Percentiles rank a stretch among this genome's conserved stretches.
These are phyloP conservation scores for Phytopythium litorale DNA, from an alignment of 352 stramenopile genomes.

Conservation along the genomic window DNA sequence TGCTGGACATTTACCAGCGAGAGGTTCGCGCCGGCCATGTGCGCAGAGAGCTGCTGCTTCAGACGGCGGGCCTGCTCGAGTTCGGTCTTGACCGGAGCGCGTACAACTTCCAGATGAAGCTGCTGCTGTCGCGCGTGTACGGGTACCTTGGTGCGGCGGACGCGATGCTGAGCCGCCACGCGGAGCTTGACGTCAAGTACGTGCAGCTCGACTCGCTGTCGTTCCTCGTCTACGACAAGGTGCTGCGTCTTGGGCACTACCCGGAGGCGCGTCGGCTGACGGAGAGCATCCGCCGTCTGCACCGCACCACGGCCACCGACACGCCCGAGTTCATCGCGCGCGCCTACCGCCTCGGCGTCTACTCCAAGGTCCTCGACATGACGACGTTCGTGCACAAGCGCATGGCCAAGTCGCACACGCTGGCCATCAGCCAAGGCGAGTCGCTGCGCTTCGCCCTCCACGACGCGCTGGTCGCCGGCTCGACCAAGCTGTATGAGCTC, in stretches of 20 bases:
- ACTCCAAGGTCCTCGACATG: slow-evolving; percentile 85
- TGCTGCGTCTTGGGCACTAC: slow-evolving; percentile 61
- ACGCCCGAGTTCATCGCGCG: slow-evolving; percentile 79
- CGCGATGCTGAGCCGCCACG: slow-evolving; percentile 61
- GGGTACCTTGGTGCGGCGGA: slow-evolving; percentile 60
- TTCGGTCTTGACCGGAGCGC: slow-evolving; percentile 71
- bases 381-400: slow-evolving; percentile 66
- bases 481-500: slow-evolving; percentile 45
- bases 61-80: slow-evolving; percentile 59
- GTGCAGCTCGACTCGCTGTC: slow-evolving; percentile 83
- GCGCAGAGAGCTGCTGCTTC: slow-evolving; percentile 37
- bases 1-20: slow-evolving; percentile 69
- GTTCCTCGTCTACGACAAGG: slow-evolving; percentile 81
- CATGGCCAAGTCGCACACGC: slow-evolving; percentile 74
- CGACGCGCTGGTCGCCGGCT: slow-evolving; percentile 36
- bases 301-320: slow-evolving; percentile 52
- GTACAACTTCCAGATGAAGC: slow-evolving; percentile 91
- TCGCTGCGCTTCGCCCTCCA: slow-evolving; percentile 51
- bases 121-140: slow-evolving; percentile 80
- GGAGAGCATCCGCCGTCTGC: slow-evolving; percentile 45
- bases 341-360: slow-evolving; percentile 78
- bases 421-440: slow-evolving; percentile 63
- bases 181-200: slow-evolving; percentile 83
- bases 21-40: slow-evolving; percentile 6
- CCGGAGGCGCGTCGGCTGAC: slow-evolving; percentile 44